Percentiles rank a stretch among this genome's conserved stretches.
phyloP scores from a whole-genome alignment of 345 rosid genomes.

The Hirschfeldia incana region DNA sequence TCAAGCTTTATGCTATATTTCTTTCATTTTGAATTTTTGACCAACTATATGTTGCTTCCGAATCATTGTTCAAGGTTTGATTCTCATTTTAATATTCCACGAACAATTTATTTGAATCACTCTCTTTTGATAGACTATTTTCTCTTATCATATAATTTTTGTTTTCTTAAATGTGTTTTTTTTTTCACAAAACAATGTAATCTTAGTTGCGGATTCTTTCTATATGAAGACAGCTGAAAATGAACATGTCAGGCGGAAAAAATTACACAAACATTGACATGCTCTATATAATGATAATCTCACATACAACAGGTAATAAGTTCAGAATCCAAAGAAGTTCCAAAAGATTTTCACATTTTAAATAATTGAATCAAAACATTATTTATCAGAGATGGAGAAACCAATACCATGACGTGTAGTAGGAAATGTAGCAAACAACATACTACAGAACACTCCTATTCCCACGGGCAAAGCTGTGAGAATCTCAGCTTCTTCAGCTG shows the following conservation, averaged over 20 bases:
- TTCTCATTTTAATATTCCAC: background rate
- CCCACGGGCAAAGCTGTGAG: slow-evolving; percentile 78
- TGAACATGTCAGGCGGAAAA: background rate
- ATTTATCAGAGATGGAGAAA: slow-evolving; percentile 48
- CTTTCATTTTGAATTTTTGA: too few species aligned
- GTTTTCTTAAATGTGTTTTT: background rate
- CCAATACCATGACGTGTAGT: slow-evolving; percentile 90
- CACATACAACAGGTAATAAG: background rate
- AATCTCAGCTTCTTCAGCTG: slow-evolving; percentile 53
- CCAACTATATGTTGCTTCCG: background rate
- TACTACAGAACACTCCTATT: slow-evolving; percentile 65
- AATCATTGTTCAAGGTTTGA: background rate
- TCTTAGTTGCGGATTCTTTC: background rate
- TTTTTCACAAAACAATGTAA: background rate
- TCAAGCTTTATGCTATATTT: too few species aligned
- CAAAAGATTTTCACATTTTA: background rate
- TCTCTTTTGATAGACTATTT: background rate
- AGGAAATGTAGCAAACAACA: slow-evolving; percentile 79
- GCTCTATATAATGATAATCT: background rate
- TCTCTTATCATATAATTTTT: background rate
- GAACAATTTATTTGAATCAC: background rate
- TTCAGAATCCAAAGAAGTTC: background rate
- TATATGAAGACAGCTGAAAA: slow-evolving; percentile 7
- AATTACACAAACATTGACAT: slow-evolving; percentile 7
- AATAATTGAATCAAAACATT: background rate